Evolutionary conservation across 176 grass and related monocot genomes (phyloP).

Genomic region (Aegilops speltoides): DNA sequence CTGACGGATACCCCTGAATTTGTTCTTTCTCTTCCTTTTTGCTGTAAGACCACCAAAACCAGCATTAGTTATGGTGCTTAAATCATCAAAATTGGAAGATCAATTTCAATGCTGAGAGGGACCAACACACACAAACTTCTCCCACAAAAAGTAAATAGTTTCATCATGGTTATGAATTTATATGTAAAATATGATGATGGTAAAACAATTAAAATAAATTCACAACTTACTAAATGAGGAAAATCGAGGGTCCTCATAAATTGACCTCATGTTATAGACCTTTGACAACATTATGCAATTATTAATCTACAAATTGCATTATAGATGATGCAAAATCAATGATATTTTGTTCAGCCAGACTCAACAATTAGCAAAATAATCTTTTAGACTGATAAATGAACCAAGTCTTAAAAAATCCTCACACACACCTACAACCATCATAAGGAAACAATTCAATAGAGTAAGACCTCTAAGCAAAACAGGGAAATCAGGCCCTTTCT

Average conservation of each 20-base stretch:
- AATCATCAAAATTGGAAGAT: slow-evolving; percentile 36
- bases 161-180: neutral
- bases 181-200: neutral
- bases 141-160: neutral
- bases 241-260: neutral
- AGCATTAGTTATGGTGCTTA: slow-evolving; percentile 40
- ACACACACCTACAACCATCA: neutral
- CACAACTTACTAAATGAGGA: neutral
- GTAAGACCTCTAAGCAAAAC: neutral
- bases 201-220: neutral
- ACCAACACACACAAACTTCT: neutral
- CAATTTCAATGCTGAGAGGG: neutral
- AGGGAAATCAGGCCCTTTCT: neutral
- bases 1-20: slow-evolving; percentile 89
- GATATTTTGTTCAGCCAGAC: neutral
- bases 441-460: slow-evolving; percentile 1
- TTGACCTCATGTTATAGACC: neutral
- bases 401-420: neutral
- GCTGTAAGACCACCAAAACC: slow-evolving; percentile 43
- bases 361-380: neutral
- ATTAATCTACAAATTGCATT: neutral
- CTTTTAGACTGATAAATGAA: neutral
- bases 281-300: neutral
- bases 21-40: slow-evolving; percentile 89
- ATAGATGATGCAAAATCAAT: neutral